Conservation (phyloP, 2,329 filamentous ascomycete genomes). For the Alternaria triticimaculans region DNA sequence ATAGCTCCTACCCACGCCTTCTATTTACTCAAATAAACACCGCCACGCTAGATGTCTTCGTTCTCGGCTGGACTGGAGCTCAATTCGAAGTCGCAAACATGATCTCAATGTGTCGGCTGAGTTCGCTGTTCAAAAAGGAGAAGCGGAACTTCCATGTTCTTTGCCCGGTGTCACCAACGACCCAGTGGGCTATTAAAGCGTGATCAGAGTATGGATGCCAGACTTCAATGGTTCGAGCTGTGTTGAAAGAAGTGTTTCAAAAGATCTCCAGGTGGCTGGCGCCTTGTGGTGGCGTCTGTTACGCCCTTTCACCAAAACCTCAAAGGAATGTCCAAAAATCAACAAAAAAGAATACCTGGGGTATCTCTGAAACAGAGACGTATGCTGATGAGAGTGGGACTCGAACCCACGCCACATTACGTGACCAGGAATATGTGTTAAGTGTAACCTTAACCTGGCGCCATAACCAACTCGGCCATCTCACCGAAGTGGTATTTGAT, state of each 20-base stretch:
- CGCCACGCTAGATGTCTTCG: not conserved
- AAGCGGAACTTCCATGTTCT: too few relatives aligned
- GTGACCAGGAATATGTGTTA: constrained; percentile 39
- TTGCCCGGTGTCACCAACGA: not conserved
- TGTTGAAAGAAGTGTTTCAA: too few relatives aligned
- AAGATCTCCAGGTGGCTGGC: too few relatives aligned
- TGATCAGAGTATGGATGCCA: too few relatives aligned
- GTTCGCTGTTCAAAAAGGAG: not conserved
- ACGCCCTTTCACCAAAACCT: not conserved
- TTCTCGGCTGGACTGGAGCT: not conserved
- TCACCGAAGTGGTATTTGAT: not conserved
- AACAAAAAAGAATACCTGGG: constrained; percentile 28
- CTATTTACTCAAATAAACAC: not conserved
- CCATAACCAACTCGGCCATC: constrained; percentile 17
- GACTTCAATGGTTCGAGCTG: too few relatives aligned
- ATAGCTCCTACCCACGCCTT: not conserved
- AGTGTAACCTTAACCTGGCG: constrained; percentile 16
- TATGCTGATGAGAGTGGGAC: constrained; percentile 49
- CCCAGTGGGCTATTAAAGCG: too few relatives aligned
- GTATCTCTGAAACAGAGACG: constrained; percentile 33
- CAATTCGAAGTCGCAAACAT: not conserved
- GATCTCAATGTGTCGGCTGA: not conserved
- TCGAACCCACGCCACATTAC: constrained; percentile 50
- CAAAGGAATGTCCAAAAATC: not conserved
- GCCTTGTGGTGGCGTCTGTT: too few relatives aligned